These are phyloP conservation scores for Nemophila menziesii DNA, from an alignment of 257 asterid genomes.

Conservation along the genomic window DNA sequence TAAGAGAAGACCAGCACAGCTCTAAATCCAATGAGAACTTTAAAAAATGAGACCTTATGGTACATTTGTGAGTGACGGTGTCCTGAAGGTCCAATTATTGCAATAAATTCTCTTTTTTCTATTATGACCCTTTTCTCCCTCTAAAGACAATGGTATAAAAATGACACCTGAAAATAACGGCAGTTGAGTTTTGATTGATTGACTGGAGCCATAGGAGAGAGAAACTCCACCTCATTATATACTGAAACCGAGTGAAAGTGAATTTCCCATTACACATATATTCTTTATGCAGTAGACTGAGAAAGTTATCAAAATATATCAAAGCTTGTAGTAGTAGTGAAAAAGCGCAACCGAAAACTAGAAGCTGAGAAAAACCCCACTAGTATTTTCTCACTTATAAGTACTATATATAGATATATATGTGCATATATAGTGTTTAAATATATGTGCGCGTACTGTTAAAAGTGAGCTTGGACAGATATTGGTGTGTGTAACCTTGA, in stretches of 20 bases:
- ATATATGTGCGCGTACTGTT: neutral
- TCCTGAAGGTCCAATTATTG: neutral
- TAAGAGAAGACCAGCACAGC: too few species aligned
- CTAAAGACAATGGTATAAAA: neutral
- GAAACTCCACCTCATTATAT: neutral
- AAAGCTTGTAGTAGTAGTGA: neutral
- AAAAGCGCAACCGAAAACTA: slow-evolving; percentile 3
- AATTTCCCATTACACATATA: too few species aligned
- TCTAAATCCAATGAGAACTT: too few species aligned
- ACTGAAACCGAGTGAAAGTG: neutral
- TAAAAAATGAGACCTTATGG: too few species aligned
- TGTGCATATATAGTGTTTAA: slow-evolving; percentile 8
- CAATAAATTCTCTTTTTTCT: neutral
- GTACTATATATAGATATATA: neutral
- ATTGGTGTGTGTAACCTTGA: slow-evolving; percentile 11
- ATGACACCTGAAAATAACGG: neutral
- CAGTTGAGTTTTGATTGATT: neutral
- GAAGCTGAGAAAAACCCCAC: slow-evolving; percentile 9
- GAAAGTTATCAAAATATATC: neutral
- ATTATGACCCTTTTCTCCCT: neutral
- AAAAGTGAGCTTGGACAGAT: slow-evolving; percentile 10
- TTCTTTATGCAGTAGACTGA: neutral
- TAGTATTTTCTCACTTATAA: slow-evolving; percentile 7
- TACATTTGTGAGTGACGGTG: neutral
- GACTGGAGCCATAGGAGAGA: neutral